phyloP scores from a whole-genome alignment of 2,329 filamentous ascomycete species.

The Domatiomyces globalis region DNA sequence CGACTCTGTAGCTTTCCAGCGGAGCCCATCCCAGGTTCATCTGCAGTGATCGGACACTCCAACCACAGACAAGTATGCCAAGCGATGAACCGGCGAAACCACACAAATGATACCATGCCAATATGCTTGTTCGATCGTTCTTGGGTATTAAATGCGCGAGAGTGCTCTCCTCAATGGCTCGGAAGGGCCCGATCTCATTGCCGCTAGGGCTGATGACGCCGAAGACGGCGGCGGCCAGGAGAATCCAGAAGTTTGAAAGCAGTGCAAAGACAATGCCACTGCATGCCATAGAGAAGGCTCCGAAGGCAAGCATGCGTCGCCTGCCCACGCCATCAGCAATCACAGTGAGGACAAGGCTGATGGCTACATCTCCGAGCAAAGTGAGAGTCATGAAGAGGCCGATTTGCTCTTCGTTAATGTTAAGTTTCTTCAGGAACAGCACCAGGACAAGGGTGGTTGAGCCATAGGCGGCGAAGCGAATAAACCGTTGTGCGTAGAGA shows the following conservation, averaged over 20 bases:
- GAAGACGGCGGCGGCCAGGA: slow-evolving; percentile 44
- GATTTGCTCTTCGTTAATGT: slow-evolving; percentile 43
- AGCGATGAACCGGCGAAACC: slow-evolving; percentile 48
- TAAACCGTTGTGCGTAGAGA: slow-evolving; percentile 28
- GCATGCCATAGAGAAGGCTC: slow-evolving; percentile 42
- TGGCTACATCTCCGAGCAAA: slow-evolving; percentile 44
- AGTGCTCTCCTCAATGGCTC: slow-evolving; percentile 52
- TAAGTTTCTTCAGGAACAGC: slow-evolving; percentile 44
- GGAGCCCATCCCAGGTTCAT: slow-evolving; percentile 30
- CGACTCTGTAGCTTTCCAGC: slow-evolving; percentile 37
- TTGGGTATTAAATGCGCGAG: slow-evolving; percentile 46
- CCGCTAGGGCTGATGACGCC: slow-evolving; percentile 48
- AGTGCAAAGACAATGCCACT: slow-evolving; percentile 43
- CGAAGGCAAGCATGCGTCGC: slow-evolving; percentile 39
- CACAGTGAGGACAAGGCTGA: slow-evolving; percentile 45
- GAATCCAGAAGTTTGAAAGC: slow-evolving; percentile 45
- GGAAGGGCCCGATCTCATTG: slow-evolving; percentile 53
- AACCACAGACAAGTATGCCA: slow-evolving; percentile 47
- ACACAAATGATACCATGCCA: slow-evolving; percentile 45
- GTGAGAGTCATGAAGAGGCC: slow-evolving; percentile 53
- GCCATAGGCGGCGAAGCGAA: slow-evolving; percentile 50
- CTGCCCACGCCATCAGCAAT: slow-evolving; percentile 46
- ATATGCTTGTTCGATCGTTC: slow-evolving; percentile 45
- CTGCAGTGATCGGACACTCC: slow-evolving; percentile 41
- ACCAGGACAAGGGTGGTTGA: slow-evolving; percentile 47